phyloP scores from a whole-genome alignment of 2,329 filamentous ascomycete species.

The Fusarium sp. region DNA sequence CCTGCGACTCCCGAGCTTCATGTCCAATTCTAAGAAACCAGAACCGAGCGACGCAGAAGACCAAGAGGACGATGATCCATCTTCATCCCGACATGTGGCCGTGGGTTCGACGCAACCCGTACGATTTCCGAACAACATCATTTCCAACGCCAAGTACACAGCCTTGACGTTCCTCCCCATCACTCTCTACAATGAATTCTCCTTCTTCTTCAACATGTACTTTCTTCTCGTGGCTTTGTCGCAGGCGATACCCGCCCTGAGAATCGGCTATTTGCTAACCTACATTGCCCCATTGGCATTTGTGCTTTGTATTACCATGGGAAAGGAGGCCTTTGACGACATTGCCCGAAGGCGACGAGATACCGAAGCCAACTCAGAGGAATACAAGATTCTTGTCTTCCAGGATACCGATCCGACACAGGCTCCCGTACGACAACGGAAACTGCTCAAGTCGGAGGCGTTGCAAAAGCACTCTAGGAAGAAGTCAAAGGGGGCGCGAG shows the following conservation, averaged over 20 bases:
- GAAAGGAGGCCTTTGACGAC: conserved; percentile 96
- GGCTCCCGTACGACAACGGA: conserved; percentile 56
- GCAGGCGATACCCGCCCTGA: conserved; percentile 88
- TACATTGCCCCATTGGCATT: conserved; percentile 95
- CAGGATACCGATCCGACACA: conserved; percentile 66
- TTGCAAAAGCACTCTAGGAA: conserved; percentile 51
- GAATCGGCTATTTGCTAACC: conserved; percentile 94
- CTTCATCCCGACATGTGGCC: conserved; percentile 79
- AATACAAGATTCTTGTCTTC: conserved; percentile 84
- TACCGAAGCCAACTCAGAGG: conserved; percentile 93
- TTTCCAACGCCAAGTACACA: conserved; percentile 99
- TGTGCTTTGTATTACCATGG: conserved; percentile 91
- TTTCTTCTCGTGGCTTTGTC: conserved; percentile 96
- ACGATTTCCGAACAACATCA: conserved; percentile 88
- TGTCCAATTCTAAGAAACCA: conserved; percentile 60
- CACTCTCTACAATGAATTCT: conserved; percentile 98
- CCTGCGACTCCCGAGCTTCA: conserved; percentile 78
- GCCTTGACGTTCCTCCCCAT: conserved; percentile 93
- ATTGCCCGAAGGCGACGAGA: conserved; percentile 88
- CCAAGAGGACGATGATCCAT: conserved; percentile 72
- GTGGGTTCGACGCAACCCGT: conserved; percentile 81
- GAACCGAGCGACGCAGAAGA: conserved; percentile 62
- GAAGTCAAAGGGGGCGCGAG: conserved; percentile 51
- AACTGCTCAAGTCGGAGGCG: conserved; percentile 61
- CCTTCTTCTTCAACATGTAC: conserved; percentile 99